These are phyloP conservation scores for Aaosphaeria pasadenensis DNA, from an alignment of 2,329 filamentous ascomycete species.

Conservation along the genomic window DNA sequence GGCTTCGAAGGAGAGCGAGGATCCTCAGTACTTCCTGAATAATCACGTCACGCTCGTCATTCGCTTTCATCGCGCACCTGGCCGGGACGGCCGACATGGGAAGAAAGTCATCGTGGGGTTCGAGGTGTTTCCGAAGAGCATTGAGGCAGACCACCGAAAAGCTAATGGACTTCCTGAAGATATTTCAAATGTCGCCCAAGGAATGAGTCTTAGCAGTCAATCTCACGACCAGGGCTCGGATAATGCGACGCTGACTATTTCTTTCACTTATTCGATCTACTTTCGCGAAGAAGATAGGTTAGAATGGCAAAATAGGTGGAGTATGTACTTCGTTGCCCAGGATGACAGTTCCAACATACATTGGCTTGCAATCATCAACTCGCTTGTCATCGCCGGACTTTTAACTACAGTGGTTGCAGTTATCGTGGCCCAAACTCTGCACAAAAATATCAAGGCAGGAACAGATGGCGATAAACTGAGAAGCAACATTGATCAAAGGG, in stretches of 20 bases:
- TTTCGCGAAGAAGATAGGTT: conserved; percentile 78
- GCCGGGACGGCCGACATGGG: conserved; percentile 64
- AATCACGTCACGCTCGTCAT: conserved; percentile 87
- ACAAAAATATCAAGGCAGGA: conserved; percentile 70
- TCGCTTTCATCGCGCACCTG: conserved; percentile 70
- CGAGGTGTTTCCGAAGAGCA: conserved; percentile 85
- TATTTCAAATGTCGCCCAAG: conserved; percentile 60
- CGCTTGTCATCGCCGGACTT: conserved; percentile 75
- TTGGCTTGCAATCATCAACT: conserved; percentile 87
- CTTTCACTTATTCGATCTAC: conserved; percentile 87
- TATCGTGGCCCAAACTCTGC: conserved; percentile 75
- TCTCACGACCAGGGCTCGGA: conserved; percentile 55
- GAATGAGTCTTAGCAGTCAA: conserved; percentile 68
- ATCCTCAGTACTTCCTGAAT: conserved; percentile 71
- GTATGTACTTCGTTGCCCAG: conserved; percentile 85
- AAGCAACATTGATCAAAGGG: conserved; percentile 42
- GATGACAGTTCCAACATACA: conserved; percentile 78
- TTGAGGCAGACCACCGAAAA: conserved; percentile 61
- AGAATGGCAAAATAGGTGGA: conserved; percentile 84
- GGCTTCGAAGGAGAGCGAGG: conserved; percentile 56
- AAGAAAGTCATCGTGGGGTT: conserved; percentile 84
- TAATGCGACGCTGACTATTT: conserved; percentile 66
- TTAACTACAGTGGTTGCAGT: conserved; percentile 77
- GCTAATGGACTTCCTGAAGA: conserved; percentile 66
- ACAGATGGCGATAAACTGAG: conserved; percentile 65